Evolutionary conservation across 176 grass and related monocot genomes (phyloP).

Genomic region (Cenchrus purpureus): DNA sequence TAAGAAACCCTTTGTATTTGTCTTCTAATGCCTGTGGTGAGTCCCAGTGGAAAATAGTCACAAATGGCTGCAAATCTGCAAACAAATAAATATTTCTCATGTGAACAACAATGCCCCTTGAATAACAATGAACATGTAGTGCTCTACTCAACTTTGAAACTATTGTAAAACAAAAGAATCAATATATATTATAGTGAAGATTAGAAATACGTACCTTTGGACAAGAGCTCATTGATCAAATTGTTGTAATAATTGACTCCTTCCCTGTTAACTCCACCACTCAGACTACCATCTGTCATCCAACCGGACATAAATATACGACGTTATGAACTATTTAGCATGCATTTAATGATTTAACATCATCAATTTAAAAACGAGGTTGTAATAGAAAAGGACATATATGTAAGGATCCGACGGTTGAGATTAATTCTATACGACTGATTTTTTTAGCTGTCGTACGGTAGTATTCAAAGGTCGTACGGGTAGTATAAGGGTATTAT

Average conservation of each 20-base stretch:
- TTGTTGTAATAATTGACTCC: conserved; percentile 21
- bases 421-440: no score
- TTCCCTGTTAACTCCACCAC: conserved; percentile 53
- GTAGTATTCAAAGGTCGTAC: no score
- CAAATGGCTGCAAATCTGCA: conserved; percentile 63
- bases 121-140: neutral
- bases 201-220: no score
- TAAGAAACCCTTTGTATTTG: conserved; percentile 60
- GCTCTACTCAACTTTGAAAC: no score
- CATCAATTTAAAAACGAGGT: no score
- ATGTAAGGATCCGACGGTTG: no score
- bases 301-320: neutral
- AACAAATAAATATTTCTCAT: neutral
- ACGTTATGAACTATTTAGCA: no score
- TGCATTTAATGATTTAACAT: neutral
- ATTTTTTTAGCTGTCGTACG: no score
- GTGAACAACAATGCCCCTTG: neutral
- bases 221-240: no score
- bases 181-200: no score
- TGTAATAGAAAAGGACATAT: no score
- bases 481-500: no score
- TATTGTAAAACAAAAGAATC: neutral
- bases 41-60: conserved; percentile 71
- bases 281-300: conserved; percentile 25
- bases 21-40: conserved; percentile 59